These are phyloP conservation scores for Mycocalia duriaeana DNA, from an alignment of 1,284 basidiomycete genomes.

Conservation along the genomic window DNA sequence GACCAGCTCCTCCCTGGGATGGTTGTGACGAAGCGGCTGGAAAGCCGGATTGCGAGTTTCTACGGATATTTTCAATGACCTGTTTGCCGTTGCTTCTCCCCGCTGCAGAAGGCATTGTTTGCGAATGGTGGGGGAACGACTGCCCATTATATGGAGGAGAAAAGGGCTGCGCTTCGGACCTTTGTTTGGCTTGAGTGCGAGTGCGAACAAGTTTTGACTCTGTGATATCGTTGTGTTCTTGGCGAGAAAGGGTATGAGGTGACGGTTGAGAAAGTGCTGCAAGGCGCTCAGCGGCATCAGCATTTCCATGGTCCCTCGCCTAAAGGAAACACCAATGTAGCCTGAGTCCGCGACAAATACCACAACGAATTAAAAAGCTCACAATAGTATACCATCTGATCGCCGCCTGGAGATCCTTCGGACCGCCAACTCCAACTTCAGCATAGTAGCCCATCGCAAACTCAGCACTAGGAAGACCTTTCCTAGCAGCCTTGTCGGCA, in stretches of 20 bases:
- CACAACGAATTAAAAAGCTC: slow-evolving; percentile 21
- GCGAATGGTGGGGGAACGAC: slow-evolving; percentile 14
- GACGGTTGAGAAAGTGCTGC: slow-evolving; percentile 57
- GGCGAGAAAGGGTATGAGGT: slow-evolving; percentile 62
- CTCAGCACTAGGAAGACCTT: slow-evolving; percentile 78
- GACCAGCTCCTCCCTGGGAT: slow-evolving; percentile 9
- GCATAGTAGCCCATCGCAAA: slow-evolving; percentile 94
- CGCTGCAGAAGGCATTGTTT: slow-evolving; percentile 2
- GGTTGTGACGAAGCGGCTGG: slow-evolving; percentile 9
- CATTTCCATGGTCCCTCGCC: slow-evolving; percentile 78
- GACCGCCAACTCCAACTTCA: slow-evolving; percentile 74
- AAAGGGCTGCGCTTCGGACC: slow-evolving; percentile 46
- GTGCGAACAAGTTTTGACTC: slow-evolving; percentile 78
- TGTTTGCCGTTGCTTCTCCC: background rate
- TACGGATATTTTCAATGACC: slow-evolving; percentile 38
- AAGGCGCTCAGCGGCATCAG: slow-evolving; percentile 77
- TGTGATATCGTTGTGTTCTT: slow-evolving; percentile 78
- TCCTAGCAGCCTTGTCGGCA: slow-evolving; percentile 85
- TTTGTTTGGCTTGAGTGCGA: slow-evolving; percentile 75
- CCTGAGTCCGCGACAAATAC: too few species aligned
- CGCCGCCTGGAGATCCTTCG: slow-evolving; percentile 63
- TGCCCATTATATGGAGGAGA: slow-evolving; percentile 20
- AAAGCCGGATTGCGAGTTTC: slow-evolving; percentile 26
- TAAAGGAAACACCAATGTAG: slow-evolving; percentile 22
- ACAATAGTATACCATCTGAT: slow-evolving; percentile 69